Base-by-base conservation (phyloP, 306 rosid species). In the cucumber (Cucumis sativus) region DNA sequence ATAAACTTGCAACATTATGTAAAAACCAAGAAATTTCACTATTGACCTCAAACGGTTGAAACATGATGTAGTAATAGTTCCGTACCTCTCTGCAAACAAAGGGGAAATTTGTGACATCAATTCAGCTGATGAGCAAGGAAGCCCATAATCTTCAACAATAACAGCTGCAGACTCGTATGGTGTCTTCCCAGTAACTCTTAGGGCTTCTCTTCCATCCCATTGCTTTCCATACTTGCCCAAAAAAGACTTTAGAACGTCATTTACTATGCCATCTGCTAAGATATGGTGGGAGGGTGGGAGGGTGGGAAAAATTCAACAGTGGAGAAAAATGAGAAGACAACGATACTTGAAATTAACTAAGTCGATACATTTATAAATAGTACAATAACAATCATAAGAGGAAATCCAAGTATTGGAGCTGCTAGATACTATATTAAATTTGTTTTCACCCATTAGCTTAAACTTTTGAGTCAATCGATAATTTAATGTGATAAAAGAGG, bases 171-270 rank as follows among this genome's bases (percentile, higher is more conserved):
- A 84, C 82, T 95, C 97, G 8, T 82, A 77, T 30, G 98, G 96
- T 18, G 92, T 88, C 84, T 82, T 95, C 18, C 97, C 97, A 4
- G 77, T 62, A 61, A 86, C 70, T 76, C 85, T 88, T 49, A 80
- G 88, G 77, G 85, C 79, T 84, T 95, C 98, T 74, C 98, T 87
- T 45, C 93, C 98, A 84, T 95, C 98, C 98, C 98, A 95, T 76
- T 88, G 82, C 84, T 90, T 90, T 58, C 93, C 98, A 56, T 84
- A 88, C 81, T 89, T 90, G 0, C 84, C 83, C 70, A 92, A 80
- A 72, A 80, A 74, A 40, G 61, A 86, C 80, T 80, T 92, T 41
- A 92, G 85, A 60, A 92, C 91, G 6, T 89, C 86, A 67, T 81
- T 79, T 9, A 90, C 85, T 5, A 95, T 79, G 77, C 90, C 97